phyloP scores from a whole-genome alignment of 1,284 basidiomycete genomes.

The Phellinidium pouzarii region DNA sequence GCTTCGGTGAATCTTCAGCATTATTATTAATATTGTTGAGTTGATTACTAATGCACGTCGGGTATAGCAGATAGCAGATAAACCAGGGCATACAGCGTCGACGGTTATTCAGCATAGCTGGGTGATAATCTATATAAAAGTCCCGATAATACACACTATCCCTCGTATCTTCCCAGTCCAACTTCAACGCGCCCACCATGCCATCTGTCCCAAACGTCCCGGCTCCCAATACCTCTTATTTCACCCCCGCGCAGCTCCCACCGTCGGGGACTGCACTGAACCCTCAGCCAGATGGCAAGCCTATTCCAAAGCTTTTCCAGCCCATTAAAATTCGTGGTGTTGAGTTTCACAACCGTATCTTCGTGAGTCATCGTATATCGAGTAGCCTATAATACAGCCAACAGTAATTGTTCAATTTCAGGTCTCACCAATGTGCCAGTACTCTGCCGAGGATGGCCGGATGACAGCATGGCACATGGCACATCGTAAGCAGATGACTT shows the following conservation, averaged over 20 bases:
- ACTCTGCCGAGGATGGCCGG: constrained; percentile 53
- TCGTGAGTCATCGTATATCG: constrained; percentile 29
- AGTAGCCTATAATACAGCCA: neutral
- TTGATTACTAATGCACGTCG: no score
- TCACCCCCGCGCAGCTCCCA: constrained; percentile 46
- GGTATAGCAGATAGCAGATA: no score
- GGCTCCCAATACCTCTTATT: constrained; percentile 30
- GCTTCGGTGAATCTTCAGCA: no score
- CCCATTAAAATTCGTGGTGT: constrained; percentile 49
- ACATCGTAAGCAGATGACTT: constrained; percentile 33
- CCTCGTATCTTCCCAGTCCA: no score
- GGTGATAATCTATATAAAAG: no score
- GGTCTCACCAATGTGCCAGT: constrained; percentile 52
- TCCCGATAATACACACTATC: no score
- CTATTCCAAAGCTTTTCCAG: constrained; percentile 55
- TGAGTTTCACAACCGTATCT: constrained; percentile 36
- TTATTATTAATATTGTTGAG: no score
- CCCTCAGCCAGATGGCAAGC: constrained; percentile 35
- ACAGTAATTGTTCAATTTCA: neutral
- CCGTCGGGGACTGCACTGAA: constrained; percentile 43
- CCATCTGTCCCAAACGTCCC: constrained; percentile 9
- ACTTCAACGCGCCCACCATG: no score
- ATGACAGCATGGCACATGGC: constrained; percentile 47
- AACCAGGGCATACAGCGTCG: no score
- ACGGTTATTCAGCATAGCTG: no score